Percentiles rank a stretch among this genome's conserved stretches.
Conservation (phyloP, 2,329 filamentous ascomycete species). For the Penicillium sp. region DNA sequence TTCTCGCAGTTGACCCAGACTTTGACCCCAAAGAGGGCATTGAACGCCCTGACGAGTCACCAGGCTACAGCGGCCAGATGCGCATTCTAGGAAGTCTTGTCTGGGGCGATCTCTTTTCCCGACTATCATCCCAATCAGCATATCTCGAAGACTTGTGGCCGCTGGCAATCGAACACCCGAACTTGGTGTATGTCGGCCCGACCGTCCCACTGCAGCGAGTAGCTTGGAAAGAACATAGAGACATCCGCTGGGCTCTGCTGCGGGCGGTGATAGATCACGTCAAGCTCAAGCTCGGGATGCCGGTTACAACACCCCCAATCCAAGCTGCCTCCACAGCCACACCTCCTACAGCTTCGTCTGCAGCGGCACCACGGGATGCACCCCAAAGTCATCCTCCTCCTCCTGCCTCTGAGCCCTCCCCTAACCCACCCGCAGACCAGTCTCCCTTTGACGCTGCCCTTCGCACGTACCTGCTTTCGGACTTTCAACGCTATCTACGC, state of each 20-base stretch:
- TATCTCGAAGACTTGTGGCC: slow-evolving; percentile 28
- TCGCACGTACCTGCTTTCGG: not conserved
- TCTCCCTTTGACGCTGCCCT: not conserved
- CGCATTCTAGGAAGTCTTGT: slow-evolving; percentile 31
- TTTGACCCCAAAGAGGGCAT: slow-evolving; percentile 16
- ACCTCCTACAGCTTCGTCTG: not conserved
- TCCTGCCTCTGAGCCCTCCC: not conserved
- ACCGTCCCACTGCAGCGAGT: slow-evolving; percentile 15
- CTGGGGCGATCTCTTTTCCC: slow-evolving; percentile 31
- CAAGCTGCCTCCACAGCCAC: not conserved
- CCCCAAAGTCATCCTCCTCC: not conserved
- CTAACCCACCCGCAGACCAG: not conserved
- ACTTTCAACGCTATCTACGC: slow-evolving; percentile 2
- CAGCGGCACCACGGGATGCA: not conserved
- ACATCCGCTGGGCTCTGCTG: slow-evolving; percentile 5
- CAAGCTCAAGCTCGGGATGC: slow-evolving; percentile 1
- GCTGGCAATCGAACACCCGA: slow-evolving; percentile 29
- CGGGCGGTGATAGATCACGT: slow-evolving; percentile 7
- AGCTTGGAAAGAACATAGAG: slow-evolving; percentile 13
- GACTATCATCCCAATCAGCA: slow-evolving; percentile 15
- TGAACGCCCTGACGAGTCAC: slow-evolving; percentile 19
- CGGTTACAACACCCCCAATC: not conserved
- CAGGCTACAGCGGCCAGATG: slow-evolving; percentile 26
- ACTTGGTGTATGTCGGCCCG: slow-evolving; percentile 29
- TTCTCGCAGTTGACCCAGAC: slow-evolving; percentile 26